Conservation (phyloP, 305 asterid species). For the Ruellia speciosa region DNA sequence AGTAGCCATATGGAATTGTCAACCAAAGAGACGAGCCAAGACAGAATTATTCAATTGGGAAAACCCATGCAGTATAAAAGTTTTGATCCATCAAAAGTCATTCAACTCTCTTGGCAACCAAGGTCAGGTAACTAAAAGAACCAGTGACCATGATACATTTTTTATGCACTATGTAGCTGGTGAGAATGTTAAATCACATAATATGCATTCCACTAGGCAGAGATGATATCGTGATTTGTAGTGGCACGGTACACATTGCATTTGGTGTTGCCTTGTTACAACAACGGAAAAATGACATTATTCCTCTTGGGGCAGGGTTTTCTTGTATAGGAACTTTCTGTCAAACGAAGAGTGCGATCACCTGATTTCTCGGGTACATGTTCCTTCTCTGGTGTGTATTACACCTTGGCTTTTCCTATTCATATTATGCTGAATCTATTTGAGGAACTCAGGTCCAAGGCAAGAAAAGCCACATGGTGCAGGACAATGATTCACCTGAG, state of each 20-base stretch:
- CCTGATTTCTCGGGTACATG: slow-evolving; percentile 53
- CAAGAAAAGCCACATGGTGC: slow-evolving; percentile 21
- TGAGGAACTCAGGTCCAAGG: slow-evolving; percentile 29
- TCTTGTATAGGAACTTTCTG: slow-evolving; percentile 58
- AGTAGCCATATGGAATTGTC: slow-evolving; percentile 48
- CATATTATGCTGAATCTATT: slow-evolving; percentile 17
- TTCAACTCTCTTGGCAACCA: slow-evolving; percentile 76
- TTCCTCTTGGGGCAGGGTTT: slow-evolving; percentile 54
- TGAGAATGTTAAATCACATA: not conserved
- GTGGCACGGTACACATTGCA: too few species aligned
- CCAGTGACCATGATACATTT: slow-evolving; percentile 22
- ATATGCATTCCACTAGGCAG: too few species aligned
- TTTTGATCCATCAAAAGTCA: slow-evolving; percentile 54
- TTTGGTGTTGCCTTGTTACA: slow-evolving; percentile 5
- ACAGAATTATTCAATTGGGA: slow-evolving; percentile 21
- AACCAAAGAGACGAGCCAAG: slow-evolving; percentile 37
- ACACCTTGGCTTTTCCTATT: slow-evolving; percentile 15
- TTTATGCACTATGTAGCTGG: slow-evolving; percentile 17
- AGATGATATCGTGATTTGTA: too few species aligned
- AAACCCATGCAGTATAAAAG: slow-evolving; percentile 22
- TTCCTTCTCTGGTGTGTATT: slow-evolving; percentile 8
- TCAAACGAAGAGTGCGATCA: slow-evolving; percentile 67
- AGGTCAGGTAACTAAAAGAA: slow-evolving; percentile 61
- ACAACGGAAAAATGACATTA: slow-evolving; percentile 21
- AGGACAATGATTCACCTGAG: slow-evolving; percentile 19